Evolutionary conservation across 169 alveolate genomes (phyloP).

Genomic region (Plasmodium berghei): DNA sequence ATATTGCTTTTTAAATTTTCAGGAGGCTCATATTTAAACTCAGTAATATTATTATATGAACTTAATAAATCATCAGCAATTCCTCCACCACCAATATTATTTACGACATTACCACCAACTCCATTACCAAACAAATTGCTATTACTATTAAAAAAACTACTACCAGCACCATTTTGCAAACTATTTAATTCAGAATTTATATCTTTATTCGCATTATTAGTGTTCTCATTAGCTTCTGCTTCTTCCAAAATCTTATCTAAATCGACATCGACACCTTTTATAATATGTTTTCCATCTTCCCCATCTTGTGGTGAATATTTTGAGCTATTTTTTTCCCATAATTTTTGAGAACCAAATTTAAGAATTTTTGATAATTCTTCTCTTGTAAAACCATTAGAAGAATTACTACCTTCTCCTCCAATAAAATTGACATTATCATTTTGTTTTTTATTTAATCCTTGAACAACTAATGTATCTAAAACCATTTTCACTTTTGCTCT

Average conservation of each 20-base stretch:
- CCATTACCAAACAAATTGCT: slow-evolving; percentile 35
- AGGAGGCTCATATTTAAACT: slow-evolving; percentile 93
- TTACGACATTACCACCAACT: slow-evolving; percentile 13
- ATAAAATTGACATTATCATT: slow-evolving; percentile 80
- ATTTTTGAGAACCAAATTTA: slow-evolving; percentile 93
- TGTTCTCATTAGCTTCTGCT: slow-evolving; percentile 90
- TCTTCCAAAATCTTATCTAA: slow-evolving; percentile 91
- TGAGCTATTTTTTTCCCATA: slow-evolving; percentile 86
- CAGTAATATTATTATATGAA: slow-evolving; percentile 91
- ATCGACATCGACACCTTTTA: slow-evolving; percentile 86
- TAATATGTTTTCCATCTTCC: slow-evolving; percentile 54
- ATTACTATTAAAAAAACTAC: slow-evolving; percentile 25
- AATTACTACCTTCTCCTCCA: slow-evolving; percentile 79
- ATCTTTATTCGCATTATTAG: slow-evolving; percentile 78
- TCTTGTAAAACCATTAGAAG: slow-evolving; percentile 87
- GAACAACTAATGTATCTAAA: slow-evolving; percentile 96
- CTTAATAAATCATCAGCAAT: slow-evolving; percentile 91
- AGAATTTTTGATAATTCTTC: slow-evolving; percentile 92
- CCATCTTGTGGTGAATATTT: slow-evolving; percentile 52
- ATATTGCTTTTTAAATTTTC: slow-evolving; percentile 77
- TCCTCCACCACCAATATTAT: slow-evolving; percentile 84
- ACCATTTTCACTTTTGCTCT: slow-evolving; percentile 98
- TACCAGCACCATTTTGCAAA: slow-evolving; percentile 20
- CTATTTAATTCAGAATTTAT: slow-evolving; percentile 69
- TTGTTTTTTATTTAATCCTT: slow-evolving; percentile 89